A percentile compares a stretch with the other conserved stretches of the same genome.
These are phyloP conservation scores for Plasmodium cynomolgi DNA, from an alignment of 169 alveolate genomes.

Conservation along the genomic window DNA sequence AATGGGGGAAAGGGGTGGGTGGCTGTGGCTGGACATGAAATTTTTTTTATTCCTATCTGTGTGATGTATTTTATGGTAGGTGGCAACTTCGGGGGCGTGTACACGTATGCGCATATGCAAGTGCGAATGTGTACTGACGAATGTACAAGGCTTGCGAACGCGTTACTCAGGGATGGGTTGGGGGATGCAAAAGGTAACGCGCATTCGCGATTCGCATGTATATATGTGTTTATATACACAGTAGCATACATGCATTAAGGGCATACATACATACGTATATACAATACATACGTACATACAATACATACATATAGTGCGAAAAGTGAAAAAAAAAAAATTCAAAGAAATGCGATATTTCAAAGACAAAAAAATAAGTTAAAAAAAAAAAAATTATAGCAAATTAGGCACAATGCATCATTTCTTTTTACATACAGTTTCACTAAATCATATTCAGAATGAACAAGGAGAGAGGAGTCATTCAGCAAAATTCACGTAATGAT, in stretches of 20 bases:
- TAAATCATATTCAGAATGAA: not conserved
- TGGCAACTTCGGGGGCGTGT: not conserved
- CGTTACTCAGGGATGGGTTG: not conserved
- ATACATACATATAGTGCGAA: not conserved
- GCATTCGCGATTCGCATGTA: not conserved
- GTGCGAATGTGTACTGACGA: not conserved
- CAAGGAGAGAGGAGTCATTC: not conserved
- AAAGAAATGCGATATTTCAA: conserved; percentile 8
- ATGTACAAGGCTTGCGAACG: not conserved
- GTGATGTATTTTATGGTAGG: not conserved
- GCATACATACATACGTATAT: not conserved
- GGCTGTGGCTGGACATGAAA: not conserved
- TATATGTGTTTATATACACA: not conserved
- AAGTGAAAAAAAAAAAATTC: not conserved
- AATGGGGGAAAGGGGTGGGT: not conserved
- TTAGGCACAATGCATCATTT: not conserved
- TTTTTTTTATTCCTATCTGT: not conserved
- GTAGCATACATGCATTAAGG: not conserved
- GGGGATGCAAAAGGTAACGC: not conserved
- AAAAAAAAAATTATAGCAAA: not conserved
- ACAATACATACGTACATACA: not conserved
- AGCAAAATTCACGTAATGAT: not conserved
- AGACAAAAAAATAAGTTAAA: conserved; percentile 1
- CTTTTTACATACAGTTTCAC: not conserved
- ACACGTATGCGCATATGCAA: not conserved